These are phyloP conservation scores for Schizosaccharomyces cryophilus DNA, from an alignment of 805 yeast genomes.

Conservation along the genomic window DNA sequence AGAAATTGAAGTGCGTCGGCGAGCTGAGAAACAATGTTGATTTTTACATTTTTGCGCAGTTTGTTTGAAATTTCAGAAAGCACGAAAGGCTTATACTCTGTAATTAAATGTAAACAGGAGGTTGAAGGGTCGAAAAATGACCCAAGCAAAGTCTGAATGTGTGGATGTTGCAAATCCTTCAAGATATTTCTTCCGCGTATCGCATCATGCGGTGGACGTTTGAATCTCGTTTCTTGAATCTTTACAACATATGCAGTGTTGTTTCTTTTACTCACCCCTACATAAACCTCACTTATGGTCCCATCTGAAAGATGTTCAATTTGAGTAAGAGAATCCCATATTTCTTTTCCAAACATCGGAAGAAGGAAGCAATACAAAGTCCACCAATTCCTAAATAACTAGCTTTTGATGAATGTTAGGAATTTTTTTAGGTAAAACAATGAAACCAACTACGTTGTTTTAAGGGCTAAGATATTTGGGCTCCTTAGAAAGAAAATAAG, in stretches of 20 bases:
- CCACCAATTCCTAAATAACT: too few relatives aligned
- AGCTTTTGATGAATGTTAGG: too few relatives aligned
- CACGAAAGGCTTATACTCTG: background rate
- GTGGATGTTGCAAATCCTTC: background rate
- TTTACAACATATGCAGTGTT: background rate
- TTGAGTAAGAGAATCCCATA: background rate
- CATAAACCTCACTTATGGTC: background rate
- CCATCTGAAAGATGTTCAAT: background rate
- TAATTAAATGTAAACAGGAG: background rate
- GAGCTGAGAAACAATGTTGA: slow-evolving; percentile 33
- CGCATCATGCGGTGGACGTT: slow-evolving; percentile 1
- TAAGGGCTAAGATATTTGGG: too few relatives aligned
- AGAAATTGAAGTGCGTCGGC: slow-evolving; percentile 79
- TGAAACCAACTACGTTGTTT: too few relatives aligned
- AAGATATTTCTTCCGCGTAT: background rate
- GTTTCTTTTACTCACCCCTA: background rate
- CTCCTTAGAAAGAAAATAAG: too few relatives aligned
- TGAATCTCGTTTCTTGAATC: background rate
- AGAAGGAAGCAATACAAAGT: too few relatives aligned
- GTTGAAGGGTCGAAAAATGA: background rate
- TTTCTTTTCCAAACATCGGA: too few relatives aligned
- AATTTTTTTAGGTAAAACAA: too few relatives aligned
- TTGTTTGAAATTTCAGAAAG: background rate
- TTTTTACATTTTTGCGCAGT: background rate
- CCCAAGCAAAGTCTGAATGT: background rate